Evolutionary conservation across 768 basidiomycete species (phyloP).

Genomic region (Coprinellus aureogranulatus): DNA sequence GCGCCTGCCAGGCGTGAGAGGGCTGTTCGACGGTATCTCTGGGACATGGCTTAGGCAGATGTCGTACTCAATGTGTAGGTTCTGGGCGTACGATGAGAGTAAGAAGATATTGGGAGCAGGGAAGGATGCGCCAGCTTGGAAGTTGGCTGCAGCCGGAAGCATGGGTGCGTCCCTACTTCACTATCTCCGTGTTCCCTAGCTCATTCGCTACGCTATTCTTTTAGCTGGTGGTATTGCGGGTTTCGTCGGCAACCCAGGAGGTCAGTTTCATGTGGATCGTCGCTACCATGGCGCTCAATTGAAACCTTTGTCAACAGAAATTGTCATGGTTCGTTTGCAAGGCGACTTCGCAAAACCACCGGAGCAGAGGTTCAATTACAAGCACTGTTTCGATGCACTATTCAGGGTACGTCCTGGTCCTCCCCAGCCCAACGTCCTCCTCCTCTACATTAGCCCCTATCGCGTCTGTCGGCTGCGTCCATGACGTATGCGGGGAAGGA

Average conservation of each 20-base stretch:
- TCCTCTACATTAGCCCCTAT: background rate
- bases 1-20: constrained; percentile 46
- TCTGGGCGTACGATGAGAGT: constrained; percentile 90
- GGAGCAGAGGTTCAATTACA: constrained; percentile 87
- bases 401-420: constrained; percentile 59
- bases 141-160: constrained; percentile 75
- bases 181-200: background rate
- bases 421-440: background rate
- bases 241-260: constrained; percentile 84
- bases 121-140: constrained; percentile 73
- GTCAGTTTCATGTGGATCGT: constrained; percentile 37
- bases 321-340: constrained; percentile 86
- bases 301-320: constrained; percentile 41
- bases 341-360: constrained; percentile 87
- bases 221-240: constrained; percentile 84
- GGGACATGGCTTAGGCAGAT: constrained; percentile 91
- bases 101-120: constrained; percentile 79
- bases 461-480: background rate
- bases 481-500: constrained; percentile 15
- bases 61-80: constrained; percentile 90
- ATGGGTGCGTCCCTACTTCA: constrained; percentile 61
- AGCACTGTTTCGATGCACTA: constrained; percentile 84
- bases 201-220: constrained; percentile 7
- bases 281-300: background rate
- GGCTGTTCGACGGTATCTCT: constrained; percentile 82